Base-by-base conservation (phyloP, 352 stramenopile species). In the Globisporangium middletonii region DNA sequence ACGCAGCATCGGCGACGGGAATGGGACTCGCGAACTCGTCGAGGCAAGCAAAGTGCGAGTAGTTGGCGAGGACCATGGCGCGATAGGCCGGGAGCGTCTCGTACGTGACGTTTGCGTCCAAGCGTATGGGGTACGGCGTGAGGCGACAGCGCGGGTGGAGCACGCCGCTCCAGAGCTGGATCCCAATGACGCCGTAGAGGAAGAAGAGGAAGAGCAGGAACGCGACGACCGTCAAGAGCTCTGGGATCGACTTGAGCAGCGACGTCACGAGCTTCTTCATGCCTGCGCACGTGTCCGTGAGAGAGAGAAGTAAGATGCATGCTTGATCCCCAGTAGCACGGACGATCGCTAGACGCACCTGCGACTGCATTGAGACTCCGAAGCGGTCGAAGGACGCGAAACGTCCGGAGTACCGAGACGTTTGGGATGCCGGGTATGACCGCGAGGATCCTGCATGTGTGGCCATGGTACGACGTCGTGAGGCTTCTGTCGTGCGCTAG, bases 141-240 rank as follows among this genome's bases (percentile, higher is more conserved):
- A 94, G 60, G 16, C 80, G 76, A 61, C 83, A 96, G 2, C 80
- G 63, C 4, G 73, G 55, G 47, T 89, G 81, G 4, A 90, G 57
- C 35, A 81, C 75, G 0, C 80, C 86, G 38, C 74, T 81, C 67
- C 83, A 96, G 2, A 96, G 46, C 65, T 96, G 82, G 6, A 96
- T 68, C 1, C 79, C 88, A 48, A 96, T 71, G 4, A 95, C 87
- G 3, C 76, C 84, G 50, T 95, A 96, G 23, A 96, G 55, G 33
- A 92, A 89, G 51, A 94, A 95, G 2, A 94, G 49, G 53, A 96
- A 96, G 1, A 49, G 68, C n/a, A 92, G 65, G 57, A 96, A 78
- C 27, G 80, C 77, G 12, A 93, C 73, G 19, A 93, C 85, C 30
- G 88, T 88, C 26, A 89, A 57, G 2, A 96, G 75, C 49, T 83